Conservation (phyloP, 805 yeast species). For the Monosporozyma aquatica region DNA sequence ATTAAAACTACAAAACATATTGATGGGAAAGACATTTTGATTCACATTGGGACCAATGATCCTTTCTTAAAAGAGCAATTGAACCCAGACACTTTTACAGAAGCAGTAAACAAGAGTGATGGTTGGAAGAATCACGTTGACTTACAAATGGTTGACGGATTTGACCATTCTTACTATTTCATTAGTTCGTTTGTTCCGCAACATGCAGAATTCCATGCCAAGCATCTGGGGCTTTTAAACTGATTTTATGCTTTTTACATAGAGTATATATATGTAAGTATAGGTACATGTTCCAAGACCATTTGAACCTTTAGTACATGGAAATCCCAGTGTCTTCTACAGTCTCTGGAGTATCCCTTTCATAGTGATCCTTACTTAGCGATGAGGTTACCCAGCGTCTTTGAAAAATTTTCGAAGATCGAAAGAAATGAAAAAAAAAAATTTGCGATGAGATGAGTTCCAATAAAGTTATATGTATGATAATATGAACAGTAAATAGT, state of each 20-base stretch:
- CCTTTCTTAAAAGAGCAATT: constrained; percentile 62
- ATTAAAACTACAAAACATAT: constrained; percentile 32
- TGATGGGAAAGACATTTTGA: constrained; percentile 52
- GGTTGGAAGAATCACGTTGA: constrained; percentile 52
- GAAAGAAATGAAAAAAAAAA: not conserved
- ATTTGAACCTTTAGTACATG: too few relatives aligned
- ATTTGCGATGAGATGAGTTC: constrained; percentile 3
- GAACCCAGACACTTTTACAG: constrained; percentile 62
- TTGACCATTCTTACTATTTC: constrained; percentile 87
- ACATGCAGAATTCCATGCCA: constrained; percentile 84
- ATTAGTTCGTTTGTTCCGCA: constrained; percentile 68
- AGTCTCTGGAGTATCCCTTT: too few relatives aligned
- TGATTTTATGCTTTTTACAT: too few relatives aligned
- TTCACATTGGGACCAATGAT: constrained; percentile 78
- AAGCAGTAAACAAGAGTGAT: constrained; percentile 46
- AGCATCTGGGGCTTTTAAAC: constrained; percentile 33
- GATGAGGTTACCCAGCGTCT: constrained; percentile 1
- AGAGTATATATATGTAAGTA: too few relatives aligned
- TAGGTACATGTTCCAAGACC: too few relatives aligned
- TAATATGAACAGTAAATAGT: too few relatives aligned
- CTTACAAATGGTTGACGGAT: constrained; percentile 62
- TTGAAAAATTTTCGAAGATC: constrained; percentile 4
- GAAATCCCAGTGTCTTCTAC: too few relatives aligned
- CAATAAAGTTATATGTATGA: too few relatives aligned
- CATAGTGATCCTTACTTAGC: too few relatives aligned